These are phyloP conservation scores for Simmondsia chinensis DNA, from an alignment of 148 eudicot genomes.

Conservation along the genomic window DNA sequence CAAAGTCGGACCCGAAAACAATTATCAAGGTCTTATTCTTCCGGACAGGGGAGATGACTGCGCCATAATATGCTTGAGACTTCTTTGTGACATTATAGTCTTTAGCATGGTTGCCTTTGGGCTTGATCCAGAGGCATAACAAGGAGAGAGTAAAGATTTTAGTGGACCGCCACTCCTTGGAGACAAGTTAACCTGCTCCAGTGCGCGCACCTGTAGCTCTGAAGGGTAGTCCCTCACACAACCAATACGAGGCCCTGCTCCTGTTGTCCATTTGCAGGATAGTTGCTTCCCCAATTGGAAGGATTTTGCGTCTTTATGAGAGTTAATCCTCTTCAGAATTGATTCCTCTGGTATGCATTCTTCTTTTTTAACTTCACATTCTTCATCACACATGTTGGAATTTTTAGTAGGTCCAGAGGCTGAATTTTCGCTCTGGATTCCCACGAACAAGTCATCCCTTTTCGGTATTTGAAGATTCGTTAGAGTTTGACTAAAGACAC, in stretches of 20 bases:
- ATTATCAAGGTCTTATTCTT: constrained; percentile 11
- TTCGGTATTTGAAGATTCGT: constrained; percentile 48
- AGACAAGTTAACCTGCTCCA: constrained; percentile 64
- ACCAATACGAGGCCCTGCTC: constrained; percentile 92
- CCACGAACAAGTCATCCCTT: constrained; percentile 30
- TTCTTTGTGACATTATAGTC: constrained; percentile 16
- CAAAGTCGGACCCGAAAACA: too few species aligned
- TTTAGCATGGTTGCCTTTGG: constrained; percentile 23
- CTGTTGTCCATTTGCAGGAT: constrained; percentile 87
- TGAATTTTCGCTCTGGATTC: constrained; percentile 25
- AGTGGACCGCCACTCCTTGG: constrained; percentile 54
- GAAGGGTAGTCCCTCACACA: constrained; percentile 87
- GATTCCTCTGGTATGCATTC: constrained; percentile 37
- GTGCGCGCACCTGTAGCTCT: constrained; percentile 59
- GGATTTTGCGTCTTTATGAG: constrained; percentile 65
- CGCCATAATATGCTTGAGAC: constrained; percentile 14
- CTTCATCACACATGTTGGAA: constrained; percentile 13
- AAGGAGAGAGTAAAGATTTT: constrained; percentile 25
- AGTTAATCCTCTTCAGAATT: constrained; percentile 51
- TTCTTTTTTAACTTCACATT: constrained; percentile 17
- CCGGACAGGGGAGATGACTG: constrained; percentile 29
- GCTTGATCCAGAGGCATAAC: constrained; percentile 3
- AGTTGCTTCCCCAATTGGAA: constrained; percentile 79
- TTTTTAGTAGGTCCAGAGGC: constrained; percentile 6
- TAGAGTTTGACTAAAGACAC: constrained; percentile 21